Base-by-base conservation (phyloP, 176 grass and related monocot species). In the Thinopyrum elongatum region DNA sequence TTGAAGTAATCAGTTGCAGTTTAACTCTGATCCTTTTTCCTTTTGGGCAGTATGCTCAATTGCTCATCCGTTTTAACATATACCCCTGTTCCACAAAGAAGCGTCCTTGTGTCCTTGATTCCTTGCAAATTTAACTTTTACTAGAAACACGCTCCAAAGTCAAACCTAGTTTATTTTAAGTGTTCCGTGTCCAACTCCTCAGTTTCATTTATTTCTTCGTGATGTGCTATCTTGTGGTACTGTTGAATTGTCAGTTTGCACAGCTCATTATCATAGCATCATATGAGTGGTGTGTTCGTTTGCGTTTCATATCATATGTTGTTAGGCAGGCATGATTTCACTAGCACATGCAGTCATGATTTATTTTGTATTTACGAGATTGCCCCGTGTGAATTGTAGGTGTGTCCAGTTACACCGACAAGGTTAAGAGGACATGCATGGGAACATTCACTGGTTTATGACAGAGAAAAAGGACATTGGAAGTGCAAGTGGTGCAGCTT, bases 361-460 rank as follows among this genome's bases (percentile, higher is more conserved):
- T 88, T 83, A 76, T 15, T 77, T 78, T 49, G 31, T 78, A 70
- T 28, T 70, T 77, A 83, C 25, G 59, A 68, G 13, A 14, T 27
- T n/a, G 22, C 30, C 5, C 62, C 67, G n/a, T 87, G 33, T 76
- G 63, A 68, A 39, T 82, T 82, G 8, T 78, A 88, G 80, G 86
- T 61, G 25, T 8, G 6, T 76, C 21, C 61, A 76, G 46, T 82
- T 69, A 61, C 80, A n/a, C 73, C 49, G 2, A 59, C 47, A 62
- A 77, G 36, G 22, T n/a, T 69, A 30, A 83, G 72, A n/a, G 73
- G 73, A 83, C 62, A 34, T 78, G 86, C 80, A 70, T 88, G 86
- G 86, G 80, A 88, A 16, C 86, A 88, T 83, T 88, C 86, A 46
- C 80, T 88, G 64, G 39, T 88, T 70, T 76, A 78, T 83, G 86